A percentile compares a stretch with the other conserved stretches of the same genome.
Evolutionary conservation across 2,329 filamentous ascomycete genomes (phyloP).

Genomic region (Mariannaea elegans): DNA sequence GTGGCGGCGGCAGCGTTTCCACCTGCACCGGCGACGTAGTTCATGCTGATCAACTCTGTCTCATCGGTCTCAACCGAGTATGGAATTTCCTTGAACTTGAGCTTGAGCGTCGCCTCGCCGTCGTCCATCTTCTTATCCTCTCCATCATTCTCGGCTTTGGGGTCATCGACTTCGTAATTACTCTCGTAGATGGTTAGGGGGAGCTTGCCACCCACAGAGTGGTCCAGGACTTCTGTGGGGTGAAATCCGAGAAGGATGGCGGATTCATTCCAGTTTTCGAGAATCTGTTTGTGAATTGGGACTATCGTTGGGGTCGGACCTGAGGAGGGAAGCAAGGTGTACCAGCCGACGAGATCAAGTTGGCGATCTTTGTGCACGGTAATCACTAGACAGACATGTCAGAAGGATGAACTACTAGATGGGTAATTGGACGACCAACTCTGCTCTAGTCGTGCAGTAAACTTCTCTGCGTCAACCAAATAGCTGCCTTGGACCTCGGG

Average conservation of each 20-base stretch:
- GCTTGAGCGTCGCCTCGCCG: constrained; percentile 61
- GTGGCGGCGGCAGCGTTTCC: constrained; percentile 73
- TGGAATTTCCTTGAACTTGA: constrained; percentile 83
- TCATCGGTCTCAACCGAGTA: constrained; percentile 94
- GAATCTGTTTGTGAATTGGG: constrained; percentile 80
- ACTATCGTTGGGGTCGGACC: constrained; percentile 77
- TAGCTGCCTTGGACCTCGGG: constrained; percentile 62
- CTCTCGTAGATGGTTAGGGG: constrained; percentile 93
- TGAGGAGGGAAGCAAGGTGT: constrained; percentile 76
- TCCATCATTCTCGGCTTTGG: constrained; percentile 55
- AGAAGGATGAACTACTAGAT: neutral
- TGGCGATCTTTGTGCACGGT: constrained; percentile 85
- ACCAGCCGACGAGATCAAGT: constrained; percentile 92
- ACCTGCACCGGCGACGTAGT: constrained; percentile 87
- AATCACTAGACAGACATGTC: constrained; percentile 68
- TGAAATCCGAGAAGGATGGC: constrained; percentile 91
- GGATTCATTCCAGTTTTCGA: constrained; percentile 81
- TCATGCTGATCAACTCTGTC: constrained; percentile 97
- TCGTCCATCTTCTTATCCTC: constrained; percentile 81
- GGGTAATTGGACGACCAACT: constrained; percentile 64
- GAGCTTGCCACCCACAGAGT: constrained; percentile 77
- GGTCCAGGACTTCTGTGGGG: constrained; percentile 63
- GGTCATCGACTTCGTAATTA: constrained; percentile 75
- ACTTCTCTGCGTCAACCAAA: constrained; percentile 75
- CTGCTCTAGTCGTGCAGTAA: constrained; percentile 80